phyloP scores from a whole-genome alignment of 2,329 filamentous ascomycete species.

The Xylariaceae sp. region DNA sequence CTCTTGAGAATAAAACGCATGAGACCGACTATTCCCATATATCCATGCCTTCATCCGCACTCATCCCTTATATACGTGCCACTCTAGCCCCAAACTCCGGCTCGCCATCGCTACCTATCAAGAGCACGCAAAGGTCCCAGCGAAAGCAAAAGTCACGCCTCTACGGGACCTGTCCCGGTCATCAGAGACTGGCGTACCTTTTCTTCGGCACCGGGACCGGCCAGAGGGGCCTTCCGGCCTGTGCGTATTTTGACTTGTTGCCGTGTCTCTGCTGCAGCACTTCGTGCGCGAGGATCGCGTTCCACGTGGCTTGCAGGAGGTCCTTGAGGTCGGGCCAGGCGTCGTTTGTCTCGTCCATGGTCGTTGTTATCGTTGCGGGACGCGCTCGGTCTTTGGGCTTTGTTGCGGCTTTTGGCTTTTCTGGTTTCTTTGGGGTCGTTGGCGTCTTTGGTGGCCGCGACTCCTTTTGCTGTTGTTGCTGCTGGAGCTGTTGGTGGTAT shows the following conservation, averaged over 20 bases:
- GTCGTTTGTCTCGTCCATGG: slow-evolving; percentile 5
- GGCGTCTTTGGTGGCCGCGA: neutral
- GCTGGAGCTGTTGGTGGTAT: neutral
- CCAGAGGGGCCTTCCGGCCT: neutral
- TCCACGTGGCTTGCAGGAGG: slow-evolving; percentile 11
- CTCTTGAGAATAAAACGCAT: neutral
- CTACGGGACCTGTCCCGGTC: neutral
- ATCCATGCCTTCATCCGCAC: neutral
- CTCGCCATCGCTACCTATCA: too few relatives aligned
- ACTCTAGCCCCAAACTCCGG: too few relatives aligned
- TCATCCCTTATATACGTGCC: neutral
- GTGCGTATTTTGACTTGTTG: neutral
- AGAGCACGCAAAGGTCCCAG: too few relatives aligned
- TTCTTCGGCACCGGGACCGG: neutral
- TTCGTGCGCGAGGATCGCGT: slow-evolving; percentile 9
- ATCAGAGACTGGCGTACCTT: neutral
- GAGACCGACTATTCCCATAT: neutral
- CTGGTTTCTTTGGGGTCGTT: neutral
- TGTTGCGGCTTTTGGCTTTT: neutral
- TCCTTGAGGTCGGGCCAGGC: slow-evolving; percentile 23
- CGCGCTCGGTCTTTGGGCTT: neutral
- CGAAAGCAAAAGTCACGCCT: too few relatives aligned
- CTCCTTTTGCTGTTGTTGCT: neutral
- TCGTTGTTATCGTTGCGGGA: neutral
- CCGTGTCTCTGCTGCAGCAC: neutral